These are phyloP conservation scores for Aspergillus fumigatiaffinis DNA, from an alignment of 2,329 filamentous ascomycete species.

Conservation along the genomic window DNA sequence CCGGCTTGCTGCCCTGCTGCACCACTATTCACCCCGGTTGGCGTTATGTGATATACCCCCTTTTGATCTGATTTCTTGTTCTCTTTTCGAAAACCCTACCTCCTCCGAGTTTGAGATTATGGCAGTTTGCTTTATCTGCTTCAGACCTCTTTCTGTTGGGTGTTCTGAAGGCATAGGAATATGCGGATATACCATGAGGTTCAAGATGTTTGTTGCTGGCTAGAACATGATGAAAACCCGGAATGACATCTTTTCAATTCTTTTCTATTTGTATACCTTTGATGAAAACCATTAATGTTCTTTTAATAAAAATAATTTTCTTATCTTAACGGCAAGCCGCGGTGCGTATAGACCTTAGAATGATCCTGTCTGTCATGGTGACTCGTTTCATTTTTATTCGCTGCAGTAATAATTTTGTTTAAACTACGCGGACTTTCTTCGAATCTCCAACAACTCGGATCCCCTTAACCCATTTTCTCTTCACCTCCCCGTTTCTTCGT, in stretches of 20 bases:
- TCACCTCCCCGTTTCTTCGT: neutral
- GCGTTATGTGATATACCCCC: constrained; percentile 42
- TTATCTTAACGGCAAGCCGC: neutral
- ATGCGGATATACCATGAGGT: constrained; percentile 1
- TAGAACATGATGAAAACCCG: neutral
- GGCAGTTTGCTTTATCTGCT: neutral
- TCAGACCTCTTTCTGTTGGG: neutral
- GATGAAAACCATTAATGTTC: neutral
- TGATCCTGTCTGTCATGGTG: neutral
- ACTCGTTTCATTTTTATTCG: too few species aligned
- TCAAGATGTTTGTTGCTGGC: neutral
- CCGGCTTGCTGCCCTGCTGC: constrained; percentile 5
- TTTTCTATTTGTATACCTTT: neutral
- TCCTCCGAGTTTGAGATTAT: neutral
- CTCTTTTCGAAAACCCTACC: constrained; percentile 1
- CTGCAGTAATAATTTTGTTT: too few species aligned
- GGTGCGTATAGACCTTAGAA: neutral
- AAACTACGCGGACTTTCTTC: neutral
- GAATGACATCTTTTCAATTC: neutral
- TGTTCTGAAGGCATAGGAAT: neutral
- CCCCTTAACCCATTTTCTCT: neutral
- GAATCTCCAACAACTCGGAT: neutral
- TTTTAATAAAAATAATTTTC: neutral
- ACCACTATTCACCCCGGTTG: constrained; percentile 13
- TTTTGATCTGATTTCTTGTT: constrained; percentile 20